Evolutionary conservation across 306 rosid genomes (phyloP).

Genomic region (Nissolia schottii): DNA sequence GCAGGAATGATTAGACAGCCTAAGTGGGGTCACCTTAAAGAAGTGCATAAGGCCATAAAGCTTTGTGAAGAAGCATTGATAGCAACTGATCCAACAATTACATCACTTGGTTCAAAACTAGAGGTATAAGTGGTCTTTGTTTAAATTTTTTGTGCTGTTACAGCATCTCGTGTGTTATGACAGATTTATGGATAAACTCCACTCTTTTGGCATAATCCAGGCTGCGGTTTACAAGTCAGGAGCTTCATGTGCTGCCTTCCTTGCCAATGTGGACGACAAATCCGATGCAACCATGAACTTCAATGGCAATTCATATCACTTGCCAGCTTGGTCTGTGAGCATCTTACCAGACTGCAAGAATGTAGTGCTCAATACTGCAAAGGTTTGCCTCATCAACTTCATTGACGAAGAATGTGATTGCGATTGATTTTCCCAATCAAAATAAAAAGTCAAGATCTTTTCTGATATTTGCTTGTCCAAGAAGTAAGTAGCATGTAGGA

Average conservation of each 20-base stretch:
- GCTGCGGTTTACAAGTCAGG: conserved; percentile 80
- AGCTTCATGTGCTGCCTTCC: conserved; percentile 81
- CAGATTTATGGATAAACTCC: no score
- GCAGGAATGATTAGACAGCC: conserved; percentile 89
- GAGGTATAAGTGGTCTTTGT: conserved; percentile 51
- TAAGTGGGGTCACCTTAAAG: conserved; percentile 97
- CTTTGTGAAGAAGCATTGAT: conserved; percentile 77
- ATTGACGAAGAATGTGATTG: background rate
- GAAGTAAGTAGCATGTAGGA: background rate
- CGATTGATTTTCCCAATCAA: background rate
- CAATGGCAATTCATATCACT: conserved; percentile 68
- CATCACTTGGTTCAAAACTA: conserved; percentile 67
- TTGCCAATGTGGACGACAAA: conserved; percentile 60
- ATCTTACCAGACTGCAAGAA: conserved; percentile 98
- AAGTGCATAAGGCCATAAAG: conserved; percentile 83
- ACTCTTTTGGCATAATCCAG: no score
- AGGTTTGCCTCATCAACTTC: conserved; percentile 52
- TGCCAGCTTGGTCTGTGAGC: conserved; percentile 99
- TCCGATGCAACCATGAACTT: conserved; percentile 75
- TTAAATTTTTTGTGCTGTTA: background rate
- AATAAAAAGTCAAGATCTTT: background rate
- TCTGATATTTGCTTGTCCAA: background rate
- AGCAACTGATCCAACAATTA: conserved; percentile 75
- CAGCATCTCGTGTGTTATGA: no score
- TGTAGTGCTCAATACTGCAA: conserved; percentile 90